A percentile compares a stretch with the other conserved stretches of the same genome.
These are phyloP conservation scores for Colletotrichum magnum DNA, from an alignment of 2,329 filamentous ascomycete genomes.

Conservation along the genomic window DNA sequence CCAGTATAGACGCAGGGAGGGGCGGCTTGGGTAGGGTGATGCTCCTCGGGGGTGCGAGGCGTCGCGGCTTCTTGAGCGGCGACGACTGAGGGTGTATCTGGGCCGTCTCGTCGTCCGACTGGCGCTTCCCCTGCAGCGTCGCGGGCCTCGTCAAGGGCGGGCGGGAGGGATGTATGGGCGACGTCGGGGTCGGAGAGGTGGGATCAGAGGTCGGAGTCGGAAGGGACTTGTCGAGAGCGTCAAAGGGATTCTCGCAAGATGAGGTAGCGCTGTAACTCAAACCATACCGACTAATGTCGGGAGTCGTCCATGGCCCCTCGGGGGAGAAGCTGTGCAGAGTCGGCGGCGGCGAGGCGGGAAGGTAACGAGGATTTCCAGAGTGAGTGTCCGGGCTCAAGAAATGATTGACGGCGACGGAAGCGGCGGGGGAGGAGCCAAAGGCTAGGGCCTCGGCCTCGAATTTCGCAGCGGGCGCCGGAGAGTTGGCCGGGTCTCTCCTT, in stretches of 20 bases:
- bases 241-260: constrained; percentile 42
- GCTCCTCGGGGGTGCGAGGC: constrained; percentile 60
- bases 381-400: constrained; percentile 40
- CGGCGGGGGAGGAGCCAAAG: constrained; percentile 19
- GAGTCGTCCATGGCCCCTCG: constrained; percentile 37
- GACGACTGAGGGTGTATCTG: constrained; percentile 41
- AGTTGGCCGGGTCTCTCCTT: neutral
- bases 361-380: constrained; percentile 33
- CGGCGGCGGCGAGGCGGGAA: constrained; percentile 29
- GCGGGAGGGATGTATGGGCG: constrained; percentile 25
- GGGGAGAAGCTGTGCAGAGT: constrained; percentile 18
- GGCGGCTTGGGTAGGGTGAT: constrained; percentile 56
- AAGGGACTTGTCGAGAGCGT: constrained; percentile 33
- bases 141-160: constrained; percentile 32
- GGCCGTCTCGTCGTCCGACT: constrained; percentile 44
- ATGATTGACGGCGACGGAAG: constrained; percentile 23
- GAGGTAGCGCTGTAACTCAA: constrained; percentile 43
- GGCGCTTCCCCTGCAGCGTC: constrained; percentile 46
- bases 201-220: constrained; percentile 29
- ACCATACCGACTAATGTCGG: constrained; percentile 49
- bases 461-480: constrained; percentile 21
- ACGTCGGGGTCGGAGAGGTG: constrained; percentile 20
- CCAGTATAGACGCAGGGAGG: constrained; percentile 44
- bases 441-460: constrained; percentile 19
- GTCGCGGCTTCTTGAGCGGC: constrained; percentile 63